Evolutionary conservation across 2,329 filamentous ascomycete genomes (phyloP).

Genomic region (Colletotrichum gloeosporioides): DNA sequence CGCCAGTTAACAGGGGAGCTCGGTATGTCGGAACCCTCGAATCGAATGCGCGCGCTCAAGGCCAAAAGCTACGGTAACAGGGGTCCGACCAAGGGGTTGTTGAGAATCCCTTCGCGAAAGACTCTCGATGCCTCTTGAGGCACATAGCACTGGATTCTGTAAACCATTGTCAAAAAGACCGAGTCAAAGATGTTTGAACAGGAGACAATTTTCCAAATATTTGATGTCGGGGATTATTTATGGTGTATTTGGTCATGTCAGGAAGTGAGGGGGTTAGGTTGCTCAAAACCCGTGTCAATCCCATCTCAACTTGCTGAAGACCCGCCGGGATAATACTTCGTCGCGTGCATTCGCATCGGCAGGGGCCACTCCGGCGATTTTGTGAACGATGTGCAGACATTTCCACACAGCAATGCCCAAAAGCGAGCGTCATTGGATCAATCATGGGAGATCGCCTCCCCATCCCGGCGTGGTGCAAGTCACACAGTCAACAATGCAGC

Average conservation of each 20-base stretch:
- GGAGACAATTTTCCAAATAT: background rate
- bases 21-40: conserved; percentile 46
- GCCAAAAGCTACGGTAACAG: background rate
- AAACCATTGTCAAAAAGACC: background rate
- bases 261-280: background rate
- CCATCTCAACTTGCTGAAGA: background rate
- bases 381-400: background rate
- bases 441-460: background rate
- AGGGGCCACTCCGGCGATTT: background rate
- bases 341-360: background rate
- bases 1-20: conserved; percentile 60
- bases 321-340: too few species aligned
- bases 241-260: background rate
- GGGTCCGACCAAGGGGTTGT: background rate
- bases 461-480: background rate
- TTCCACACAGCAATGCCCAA: background rate
- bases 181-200: too few species aligned
- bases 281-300: background rate
- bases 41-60: conserved; percentile 33
- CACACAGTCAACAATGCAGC: background rate
- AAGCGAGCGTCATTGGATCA: background rate
- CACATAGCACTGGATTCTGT: background rate
- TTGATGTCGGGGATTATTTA: background rate
- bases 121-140: background rate
- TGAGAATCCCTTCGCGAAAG: background rate